phyloP scores from a whole-genome alignment of 2,329 filamentous ascomycete species.

The Cladosporium velox region DNA sequence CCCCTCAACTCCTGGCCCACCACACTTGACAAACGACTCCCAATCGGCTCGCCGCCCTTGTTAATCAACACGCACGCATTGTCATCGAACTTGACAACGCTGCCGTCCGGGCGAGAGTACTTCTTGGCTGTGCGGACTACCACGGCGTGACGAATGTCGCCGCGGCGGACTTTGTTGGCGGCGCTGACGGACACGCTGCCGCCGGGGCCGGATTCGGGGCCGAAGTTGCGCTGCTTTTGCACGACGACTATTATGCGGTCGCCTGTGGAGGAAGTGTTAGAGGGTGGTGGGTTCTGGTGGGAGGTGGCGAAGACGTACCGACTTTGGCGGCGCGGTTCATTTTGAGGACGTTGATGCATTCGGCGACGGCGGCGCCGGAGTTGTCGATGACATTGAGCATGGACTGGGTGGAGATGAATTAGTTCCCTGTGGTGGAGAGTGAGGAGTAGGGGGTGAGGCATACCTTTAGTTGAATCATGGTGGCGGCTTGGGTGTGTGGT shows the following conservation, averaged over 20 bases:
- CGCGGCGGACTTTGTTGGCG: slow-evolving; percentile 91
- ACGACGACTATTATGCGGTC: slow-evolving; percentile 97
- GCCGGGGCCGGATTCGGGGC: slow-evolving; percentile 69
- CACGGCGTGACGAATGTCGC: slow-evolving; percentile 94
- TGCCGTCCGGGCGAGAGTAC: slow-evolving; percentile 83
- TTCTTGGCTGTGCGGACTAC: slow-evolving; percentile 90
- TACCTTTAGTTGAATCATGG: slow-evolving; percentile 71
- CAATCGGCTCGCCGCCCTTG: slow-evolving; percentile 94
- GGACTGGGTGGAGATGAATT: slow-evolving; percentile 57
- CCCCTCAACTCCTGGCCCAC: slow-evolving; percentile 86
- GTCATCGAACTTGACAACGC: slow-evolving; percentile 90
- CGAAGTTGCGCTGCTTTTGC: slow-evolving; percentile 85
- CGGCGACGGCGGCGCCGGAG: slow-evolving; percentile 94
- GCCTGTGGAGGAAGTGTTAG: slow-evolving; percentile 59
- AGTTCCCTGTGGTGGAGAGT: too few relatives aligned
- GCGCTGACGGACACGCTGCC: slow-evolving; percentile 70
- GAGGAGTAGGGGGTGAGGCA: neutral
- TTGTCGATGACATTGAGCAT: slow-evolving; percentile 99
- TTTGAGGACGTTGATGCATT: slow-evolving; percentile 90
- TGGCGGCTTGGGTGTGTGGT: slow-evolving; percentile 38
- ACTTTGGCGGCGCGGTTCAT: slow-evolving; percentile 88
- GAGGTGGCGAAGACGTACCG: slow-evolving; percentile 58
- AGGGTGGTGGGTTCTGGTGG: neutral
- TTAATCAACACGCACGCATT: slow-evolving; percentile 98
- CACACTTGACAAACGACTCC: slow-evolving; percentile 83